These are phyloP conservation scores for Phycomyces nitens DNA, from an alignment of 192 early-diverging fungal genomes.

Conservation along the genomic window DNA sequence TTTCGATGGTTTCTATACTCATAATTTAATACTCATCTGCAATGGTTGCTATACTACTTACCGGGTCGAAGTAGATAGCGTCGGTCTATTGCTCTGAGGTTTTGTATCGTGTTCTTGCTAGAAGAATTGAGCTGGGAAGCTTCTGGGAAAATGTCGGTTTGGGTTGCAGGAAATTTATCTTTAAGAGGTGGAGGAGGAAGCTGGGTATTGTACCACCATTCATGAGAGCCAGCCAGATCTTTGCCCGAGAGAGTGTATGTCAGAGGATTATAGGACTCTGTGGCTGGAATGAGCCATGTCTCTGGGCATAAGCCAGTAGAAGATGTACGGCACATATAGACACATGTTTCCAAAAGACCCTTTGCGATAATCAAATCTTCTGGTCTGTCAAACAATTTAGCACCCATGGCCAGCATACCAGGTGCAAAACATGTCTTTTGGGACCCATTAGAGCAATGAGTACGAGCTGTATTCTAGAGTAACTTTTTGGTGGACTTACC, in stretches of 20 bases:
- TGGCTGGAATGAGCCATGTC: conserved; percentile 17
- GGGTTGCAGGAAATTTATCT: too few species aligned
- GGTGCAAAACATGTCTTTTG: conserved; percentile 45
- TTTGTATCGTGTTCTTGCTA: background rate
- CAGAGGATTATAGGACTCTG: conserved; percentile 1
- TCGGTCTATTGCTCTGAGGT: background rate
- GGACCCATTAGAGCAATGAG: background rate
- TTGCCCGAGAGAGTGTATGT: conserved; percentile 7
- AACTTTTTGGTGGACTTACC: conserved; percentile 19
- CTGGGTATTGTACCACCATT: background rate
- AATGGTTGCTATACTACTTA: background rate
- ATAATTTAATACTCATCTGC: background rate
- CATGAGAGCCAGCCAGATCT: background rate
- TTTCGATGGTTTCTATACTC: conserved; percentile 62
- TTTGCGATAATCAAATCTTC: conserved; percentile 40
- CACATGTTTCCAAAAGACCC: conserved; percentile 39
- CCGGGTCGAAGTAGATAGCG: conserved; percentile 10
- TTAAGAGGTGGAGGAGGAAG: too few species aligned
- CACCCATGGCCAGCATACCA: conserved; percentile 47
- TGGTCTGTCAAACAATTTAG: conserved; percentile 43
- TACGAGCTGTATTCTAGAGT: background rate
- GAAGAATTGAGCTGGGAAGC: background rate
- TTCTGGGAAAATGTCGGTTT: too few species aligned
- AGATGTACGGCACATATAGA: conserved; percentile 34
- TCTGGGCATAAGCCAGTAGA: conserved; percentile 45